Evolutionary conservation across 2,329 filamentous ascomycete genomes (phyloP), one percentile per base, ranked within the genome.

Genomic region (Alternaria longipes): DNA sequence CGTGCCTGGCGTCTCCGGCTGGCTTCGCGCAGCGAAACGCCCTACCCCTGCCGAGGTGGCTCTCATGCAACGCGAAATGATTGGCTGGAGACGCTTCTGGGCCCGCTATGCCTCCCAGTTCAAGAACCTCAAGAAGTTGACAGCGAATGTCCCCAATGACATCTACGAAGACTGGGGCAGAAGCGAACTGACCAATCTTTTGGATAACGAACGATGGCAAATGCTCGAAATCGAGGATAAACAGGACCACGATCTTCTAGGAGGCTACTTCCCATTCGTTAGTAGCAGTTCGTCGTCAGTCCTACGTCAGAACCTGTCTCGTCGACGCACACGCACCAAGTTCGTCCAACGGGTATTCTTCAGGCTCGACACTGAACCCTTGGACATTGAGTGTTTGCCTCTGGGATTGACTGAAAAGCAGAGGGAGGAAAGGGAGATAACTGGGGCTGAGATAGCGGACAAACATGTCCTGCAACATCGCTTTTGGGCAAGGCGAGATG

Each of bases 61-160:
- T 20, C 68, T 78, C 42, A 68, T 78, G 57, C 44, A 67, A 26
- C 71, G 75, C 46, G 75, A 78, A 54, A 73, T 69, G 66, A 67
- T 65, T 26, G 76, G 75, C 14, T 78, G 76, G 75, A 70, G 73
- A 18, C 68, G 73, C 26, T 78, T 78, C 65, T 78, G 76, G 76
- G 65, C 66, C 9, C 71, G 76, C 16, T 78, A 78, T 45, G 75
- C 76, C 2, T 58, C 56, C 5, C 74, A 73, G 18, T 74, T 78
- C 60, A 75, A 65, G n/a, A 77, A 77, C 38, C 65, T 78, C 3
- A 78, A 77, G 62, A 78, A 78, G 44, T 64, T 78, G 16, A 76
- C 71, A 0, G 66, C 65, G 18, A 70, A 73, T 28, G 66, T 78
- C 2, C 76, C 76, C 0, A 65, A 64, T 28, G 69, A 69, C 8